A percentile compares a stretch with the other conserved stretches of the same genome.
Conservation (phyloP, 345 rosid species). For the Syzygium aqueum region DNA sequence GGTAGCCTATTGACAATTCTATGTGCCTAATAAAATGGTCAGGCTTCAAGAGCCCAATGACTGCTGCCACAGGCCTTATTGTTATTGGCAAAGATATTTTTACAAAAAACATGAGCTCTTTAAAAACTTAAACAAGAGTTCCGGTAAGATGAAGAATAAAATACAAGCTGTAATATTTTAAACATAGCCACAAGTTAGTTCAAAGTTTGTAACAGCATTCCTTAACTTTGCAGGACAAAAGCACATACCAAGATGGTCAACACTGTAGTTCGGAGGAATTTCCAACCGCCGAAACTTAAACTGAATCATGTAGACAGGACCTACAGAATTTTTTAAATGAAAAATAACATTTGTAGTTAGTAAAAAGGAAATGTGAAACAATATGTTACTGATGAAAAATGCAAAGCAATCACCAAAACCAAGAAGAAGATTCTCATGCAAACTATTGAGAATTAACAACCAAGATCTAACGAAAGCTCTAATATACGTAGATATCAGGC, state of each 20-base stretch:
- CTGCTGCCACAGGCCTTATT: neutral
- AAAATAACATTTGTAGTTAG: neutral
- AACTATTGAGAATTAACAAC: neutral
- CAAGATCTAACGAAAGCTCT: neutral
- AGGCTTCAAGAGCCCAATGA: neutral
- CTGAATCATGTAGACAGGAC: conserved; percentile 78
- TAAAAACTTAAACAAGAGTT: neutral
- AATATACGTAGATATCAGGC: neutral
- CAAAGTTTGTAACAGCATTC: neutral
- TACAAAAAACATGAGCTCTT: neutral
- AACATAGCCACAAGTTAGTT: neutral
- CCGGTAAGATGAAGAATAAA: neutral
- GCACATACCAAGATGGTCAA: conserved; percentile 64
- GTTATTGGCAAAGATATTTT: neutral
- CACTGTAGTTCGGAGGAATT: conserved; percentile 81
- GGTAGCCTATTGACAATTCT: neutral
- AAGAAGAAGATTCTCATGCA: neutral
- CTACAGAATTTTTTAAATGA: conserved; percentile 15
- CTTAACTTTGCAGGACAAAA: neutral
- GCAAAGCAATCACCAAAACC: neutral
- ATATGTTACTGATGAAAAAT: neutral
- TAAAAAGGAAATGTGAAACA: neutral
- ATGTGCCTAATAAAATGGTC: neutral
- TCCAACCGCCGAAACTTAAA: conserved; percentile 92
- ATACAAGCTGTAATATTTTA: neutral